Evolutionary conservation across 306 rosid species (phyloP), one percentile per base, ranked within the genome.

Genomic region (Acmispon strigosus): DNA sequence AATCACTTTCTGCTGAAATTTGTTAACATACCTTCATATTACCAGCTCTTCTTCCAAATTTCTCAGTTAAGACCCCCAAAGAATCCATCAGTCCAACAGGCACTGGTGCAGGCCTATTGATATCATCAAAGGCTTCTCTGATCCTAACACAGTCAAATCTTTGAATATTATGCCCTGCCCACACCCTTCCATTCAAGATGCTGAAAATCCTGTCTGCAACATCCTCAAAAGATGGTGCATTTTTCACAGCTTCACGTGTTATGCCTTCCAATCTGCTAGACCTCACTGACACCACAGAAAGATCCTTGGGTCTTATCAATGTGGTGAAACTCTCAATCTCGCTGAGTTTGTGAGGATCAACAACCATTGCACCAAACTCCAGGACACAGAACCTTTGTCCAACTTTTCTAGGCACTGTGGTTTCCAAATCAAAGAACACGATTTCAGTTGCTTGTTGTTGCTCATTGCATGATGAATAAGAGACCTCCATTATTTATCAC

Each of bases 161-260:
- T 69, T 44, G 87, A 11, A 95, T 95, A 74, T 95, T 95, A 64
- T 95, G 96, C 6, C 99, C 99, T 8, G 92, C 99, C 99, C 97
- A 95, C 18, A 89, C 83, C 77, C 92, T 87, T 24, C 99, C 96
- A 74, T 95, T 62, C 80, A 95, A 78, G 24, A 91, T 76, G 57
- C 56, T 66, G 74, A 87, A 95, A 59, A 91, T 89, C 84, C 77
- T 86, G 8, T 87, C 96, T 3, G 97, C 90, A 50, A 95, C 97
- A 52, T 86, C 80, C 62, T 91, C 91, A 43, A 95, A 95, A 65
- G 10, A 59, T 0, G 99, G 99, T n/a, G 99, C 96, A 19, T 76
- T 70, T 41, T 82, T 79, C 0, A 95, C 90, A 4, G 70, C 79
- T 29, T 62, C 87, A 24, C 90, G 86, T 0, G 96, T 91, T 74